Conservation (phyloP, 1,284 basidiomycete species). For the Rhizopogon hawkerae region DNA sequence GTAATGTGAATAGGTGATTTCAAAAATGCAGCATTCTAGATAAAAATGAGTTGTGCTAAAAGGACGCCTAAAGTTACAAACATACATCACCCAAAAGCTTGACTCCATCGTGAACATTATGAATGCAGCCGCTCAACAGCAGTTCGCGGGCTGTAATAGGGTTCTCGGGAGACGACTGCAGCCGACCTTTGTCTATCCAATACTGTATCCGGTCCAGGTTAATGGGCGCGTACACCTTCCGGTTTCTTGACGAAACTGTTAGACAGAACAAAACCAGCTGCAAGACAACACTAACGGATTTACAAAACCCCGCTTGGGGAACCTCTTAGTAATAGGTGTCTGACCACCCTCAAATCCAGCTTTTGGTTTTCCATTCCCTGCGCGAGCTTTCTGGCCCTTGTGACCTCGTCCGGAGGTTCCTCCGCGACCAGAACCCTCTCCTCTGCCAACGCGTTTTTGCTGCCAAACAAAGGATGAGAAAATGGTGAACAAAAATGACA, state of each 20-base stretch:
- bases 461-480: conserved; percentile 24
- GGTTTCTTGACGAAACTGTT: conserved; percentile 39
- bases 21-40: conserved; percentile 59
- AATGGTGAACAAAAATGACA: neutral
- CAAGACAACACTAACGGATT: conserved; percentile 63
- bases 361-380: conserved; percentile 77
- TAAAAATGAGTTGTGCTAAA: conserved; percentile 6
- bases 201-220: conserved; percentile 84
- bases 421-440: conserved; percentile 84
- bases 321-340: conserved; percentile 84
- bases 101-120: conserved; percentile 82
- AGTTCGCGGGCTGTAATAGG: conserved; percentile 89
- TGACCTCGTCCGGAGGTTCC: conserved; percentile 90
- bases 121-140: conserved; percentile 78
- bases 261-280: conserved; percentile 4
- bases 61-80: conserved; percentile 11
- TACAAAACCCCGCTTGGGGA: conserved; percentile 91
- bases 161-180: conserved; percentile 69
- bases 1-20: conserved; percentile 73
- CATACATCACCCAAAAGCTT: conserved; percentile 83
- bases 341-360: conserved; percentile 93
- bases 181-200: conserved; percentile 82
- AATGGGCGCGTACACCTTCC: conserved; percentile 72
- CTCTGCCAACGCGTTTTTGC: conserved; percentile 93
- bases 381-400: conserved; percentile 93